Conservation (phyloP, 768 basidiomycete species). For the Heimioporus sp. region DNA sequence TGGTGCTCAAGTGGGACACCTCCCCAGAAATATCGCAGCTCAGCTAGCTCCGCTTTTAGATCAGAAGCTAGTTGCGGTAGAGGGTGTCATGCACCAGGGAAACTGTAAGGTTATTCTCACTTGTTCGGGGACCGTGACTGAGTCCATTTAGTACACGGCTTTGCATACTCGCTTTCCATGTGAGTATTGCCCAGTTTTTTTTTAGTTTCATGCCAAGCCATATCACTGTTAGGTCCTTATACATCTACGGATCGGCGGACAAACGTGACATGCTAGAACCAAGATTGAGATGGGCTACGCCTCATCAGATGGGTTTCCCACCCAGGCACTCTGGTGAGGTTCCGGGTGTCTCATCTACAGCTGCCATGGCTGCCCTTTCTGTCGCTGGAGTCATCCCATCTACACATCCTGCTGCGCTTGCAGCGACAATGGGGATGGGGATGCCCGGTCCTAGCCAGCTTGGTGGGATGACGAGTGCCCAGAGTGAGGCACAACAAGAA, state of each 20-base stretch:
- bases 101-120: slow-evolving; percentile 46
- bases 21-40: slow-evolving; percentile 57
- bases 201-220: not conserved
- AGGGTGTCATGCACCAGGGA: slow-evolving; percentile 66
- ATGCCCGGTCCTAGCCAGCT: slow-evolving; percentile 21
- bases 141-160: slow-evolving; percentile 38
- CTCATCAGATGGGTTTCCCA: slow-evolving; percentile 58
- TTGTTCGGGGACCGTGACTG: not conserved
- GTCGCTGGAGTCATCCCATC: slow-evolving; percentile 16
- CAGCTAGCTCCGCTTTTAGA: slow-evolving; percentile 76
- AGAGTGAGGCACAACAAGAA: slow-evolving; percentile 36
- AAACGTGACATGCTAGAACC: slow-evolving; percentile 62
- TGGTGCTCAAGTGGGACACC: slow-evolving; percentile 74
- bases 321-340: slow-evolving; percentile 8
- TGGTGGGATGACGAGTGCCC: slow-evolving; percentile 6
- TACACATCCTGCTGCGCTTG: slow-evolving; percentile 13
- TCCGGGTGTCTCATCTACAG: slow-evolving; percentile 22
- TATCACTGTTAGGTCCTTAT: slow-evolving; percentile 49
- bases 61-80: slow-evolving; percentile 55
- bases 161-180: slow-evolving; percentile 60
- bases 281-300: slow-evolving; percentile 71
- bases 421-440: slow-evolving; percentile 12
- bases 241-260: slow-evolving; percentile 68
- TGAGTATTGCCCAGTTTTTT: slow-evolving; percentile 30
- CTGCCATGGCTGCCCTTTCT: slow-evolving; percentile 1